A percentile compares a stretch with the other conserved stretches of the same genome.
phyloP scores from a whole-genome alignment of 805 yeast species.

The Barnettozyma salicaria region DNA sequence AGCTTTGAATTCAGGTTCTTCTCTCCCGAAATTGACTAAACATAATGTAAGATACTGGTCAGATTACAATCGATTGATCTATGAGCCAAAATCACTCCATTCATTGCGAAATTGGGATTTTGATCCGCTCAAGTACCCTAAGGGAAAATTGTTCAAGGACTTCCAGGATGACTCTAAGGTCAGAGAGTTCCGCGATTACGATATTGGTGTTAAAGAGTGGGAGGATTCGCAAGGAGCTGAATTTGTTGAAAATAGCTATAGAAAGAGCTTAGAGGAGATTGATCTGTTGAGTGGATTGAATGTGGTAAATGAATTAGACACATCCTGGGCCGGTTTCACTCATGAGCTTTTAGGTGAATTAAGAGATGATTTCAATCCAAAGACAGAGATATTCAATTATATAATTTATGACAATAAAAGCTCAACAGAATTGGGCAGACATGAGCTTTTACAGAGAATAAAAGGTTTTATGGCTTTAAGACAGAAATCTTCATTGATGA shows the following conservation, averaged over 20 bases:
- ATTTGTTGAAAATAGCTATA: constrained; percentile 50
- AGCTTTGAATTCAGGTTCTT: constrained; percentile 47
- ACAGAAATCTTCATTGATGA: constrained; percentile 43
- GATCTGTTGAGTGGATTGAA: constrained; percentile 72
- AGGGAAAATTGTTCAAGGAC: constrained; percentile 23
- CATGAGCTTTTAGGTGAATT: constrained; percentile 44
- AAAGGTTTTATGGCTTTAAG: constrained; percentile 40
- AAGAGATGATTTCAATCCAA: constrained; percentile 64
- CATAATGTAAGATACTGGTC: constrained; percentile 65
- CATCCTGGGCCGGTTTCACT: constrained; percentile 82
- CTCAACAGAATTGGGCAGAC: constrained; percentile 10
- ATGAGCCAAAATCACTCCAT: constrained; percentile 54
- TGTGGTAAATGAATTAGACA: constrained; percentile 61
- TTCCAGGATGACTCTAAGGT: constrained; percentile 16
- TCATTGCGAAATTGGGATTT: constrained; percentile 56
- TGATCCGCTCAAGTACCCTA: constrained; percentile 31
- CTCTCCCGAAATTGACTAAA: constrained; percentile 30
- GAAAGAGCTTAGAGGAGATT: constrained; percentile 65
- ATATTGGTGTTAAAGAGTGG: constrained; percentile 60
- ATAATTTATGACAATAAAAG: constrained; percentile 31
- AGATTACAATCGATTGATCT: constrained; percentile 64
- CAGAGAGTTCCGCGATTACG: constrained; percentile 40
- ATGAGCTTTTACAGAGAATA: constrained; percentile 35
- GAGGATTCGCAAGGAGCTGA: constrained; percentile 37
- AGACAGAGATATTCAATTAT: constrained; percentile 42